Evolutionary conservation across 768 basidiomycete species (phyloP), one percentile per base, ranked within the genome.

Genomic region (Clavaria fumosa): DNA sequence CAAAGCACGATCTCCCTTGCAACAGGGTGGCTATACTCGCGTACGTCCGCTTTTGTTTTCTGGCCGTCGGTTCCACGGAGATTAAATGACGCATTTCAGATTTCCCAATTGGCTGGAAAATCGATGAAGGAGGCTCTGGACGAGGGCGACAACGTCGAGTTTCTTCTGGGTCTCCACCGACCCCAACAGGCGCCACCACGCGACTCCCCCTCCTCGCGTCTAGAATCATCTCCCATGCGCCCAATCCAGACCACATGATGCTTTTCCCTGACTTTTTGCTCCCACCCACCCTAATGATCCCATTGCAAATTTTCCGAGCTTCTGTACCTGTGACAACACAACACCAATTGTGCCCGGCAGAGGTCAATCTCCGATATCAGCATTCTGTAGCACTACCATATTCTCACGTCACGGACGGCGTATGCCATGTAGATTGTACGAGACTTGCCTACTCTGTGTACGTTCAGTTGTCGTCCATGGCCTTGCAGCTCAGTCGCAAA

Each of bases 101-200:
- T 23, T 26, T 37, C 23, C 36, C 24, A 37, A 5, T 18, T 37
- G 5, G 36, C 36, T n/a, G 36, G 30, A 28, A 24, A 37, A 7
- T 85, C 83, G 1, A 77, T 86, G 33, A 59, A 63, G 7, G 67
- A 70, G 42, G 78, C 83, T 18, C 62, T 86, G 27, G 69, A 78
- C 50, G 73, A 72, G 14, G 67, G 62, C 40, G 76, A 83, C 58
- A 84, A 86, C 37, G 63, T 64, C 9, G 54, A 67, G 18, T 65
- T 66, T 31, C 70, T 86, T 31, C 69, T 86, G 37, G 69, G 66
- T 26, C 63, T 84, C 30, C 83, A 85, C 50, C 48, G 50, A 9
- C 50, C n/a, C n/a, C n/a, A n/a, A n/a, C n/a, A n/a, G n/a, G n/a
- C n/a, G n/a, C n/a, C 60, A 12, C 45, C 57, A 34, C 38, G 47